These are phyloP conservation scores for Veloboletus limbatus DNA, from an alignment of 1,284 basidiomycete species.

Conservation along the genomic window DNA sequence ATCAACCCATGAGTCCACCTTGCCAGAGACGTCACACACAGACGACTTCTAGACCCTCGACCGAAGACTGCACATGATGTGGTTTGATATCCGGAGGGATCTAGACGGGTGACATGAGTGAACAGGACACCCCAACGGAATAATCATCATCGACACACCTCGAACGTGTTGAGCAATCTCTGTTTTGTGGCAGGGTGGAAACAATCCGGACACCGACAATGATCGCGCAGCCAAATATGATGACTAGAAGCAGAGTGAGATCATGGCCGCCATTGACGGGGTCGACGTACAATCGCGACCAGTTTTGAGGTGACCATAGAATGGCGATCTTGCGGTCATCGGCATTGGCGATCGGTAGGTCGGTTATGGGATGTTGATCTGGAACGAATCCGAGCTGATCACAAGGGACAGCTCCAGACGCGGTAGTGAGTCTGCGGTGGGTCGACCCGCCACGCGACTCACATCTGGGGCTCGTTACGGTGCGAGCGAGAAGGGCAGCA, in stretches of 20 bases:
- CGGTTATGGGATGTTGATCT: constrained; percentile 19
- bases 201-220: constrained; percentile 87
- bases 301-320: constrained; percentile 63
- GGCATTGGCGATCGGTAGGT: constrained; percentile 54
- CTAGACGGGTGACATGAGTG: constrained; percentile 38
- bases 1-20: constrained; percentile 7
- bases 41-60: constrained; percentile 64
- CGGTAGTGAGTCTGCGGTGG: constrained; percentile 6
- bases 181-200: constrained; percentile 92
- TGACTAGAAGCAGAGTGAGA: constrained; percentile 44
- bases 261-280: background rate
- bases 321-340: constrained; percentile 61
- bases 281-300: constrained; percentile 66
- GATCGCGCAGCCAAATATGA: constrained; percentile 75
- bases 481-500: background rate
- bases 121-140: constrained; percentile 1
- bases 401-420: constrained; percentile 20
- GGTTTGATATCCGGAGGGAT: constrained; percentile 76
- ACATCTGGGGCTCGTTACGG: too few relatives aligned
- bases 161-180: constrained; percentile 81
- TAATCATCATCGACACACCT: constrained; percentile 46
- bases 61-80: constrained; percentile 53
- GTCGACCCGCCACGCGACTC: background rate
- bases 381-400: constrained; percentile 29
- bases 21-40: constrained; percentile 40